Evolutionary conservation across 352 stramenopile genomes (phyloP).

Genomic region (Elongisporangium anandrum): DNA sequence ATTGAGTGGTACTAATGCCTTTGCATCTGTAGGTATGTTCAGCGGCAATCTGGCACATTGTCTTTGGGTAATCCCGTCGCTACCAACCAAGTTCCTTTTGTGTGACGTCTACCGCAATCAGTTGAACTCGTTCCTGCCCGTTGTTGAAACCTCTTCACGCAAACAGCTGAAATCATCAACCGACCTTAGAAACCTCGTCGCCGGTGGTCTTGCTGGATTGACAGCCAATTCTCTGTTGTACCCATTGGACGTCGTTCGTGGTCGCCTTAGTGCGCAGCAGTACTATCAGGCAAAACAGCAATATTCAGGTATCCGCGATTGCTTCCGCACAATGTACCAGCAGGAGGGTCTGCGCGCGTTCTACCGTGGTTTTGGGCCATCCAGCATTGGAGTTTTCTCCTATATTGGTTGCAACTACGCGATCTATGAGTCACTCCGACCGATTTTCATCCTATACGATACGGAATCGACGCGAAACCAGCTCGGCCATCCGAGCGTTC

Average conservation of each 20-base stretch:
- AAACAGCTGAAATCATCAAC: slow-evolving; percentile 15
- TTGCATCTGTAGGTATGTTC: slow-evolving; percentile 41
- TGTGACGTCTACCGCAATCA: slow-evolving; percentile 69
- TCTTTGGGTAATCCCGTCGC: slow-evolving; percentile 75
- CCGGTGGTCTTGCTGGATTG: slow-evolving; percentile 60
- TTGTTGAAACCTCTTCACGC: slow-evolving; percentile 1
- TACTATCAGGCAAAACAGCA: slow-evolving; percentile 35
- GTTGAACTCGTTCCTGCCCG: slow-evolving; percentile 20
- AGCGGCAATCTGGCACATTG: slow-evolving; percentile 80
- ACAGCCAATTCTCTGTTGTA: slow-evolving; percentile 72
- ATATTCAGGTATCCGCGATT: slow-evolving; percentile 49
- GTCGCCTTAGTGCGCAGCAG: slow-evolving; percentile 68
- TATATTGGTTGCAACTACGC: slow-evolving; percentile 86
- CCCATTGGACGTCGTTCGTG: slow-evolving; percentile 73
- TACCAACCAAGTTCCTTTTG: slow-evolving; percentile 75
- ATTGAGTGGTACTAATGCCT: background rate
- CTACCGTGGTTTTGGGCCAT: slow-evolving; percentile 67
- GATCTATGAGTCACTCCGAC: slow-evolving; percentile 81
- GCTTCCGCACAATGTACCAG: slow-evolving; percentile 39
- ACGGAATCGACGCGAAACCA: slow-evolving; percentile 43
- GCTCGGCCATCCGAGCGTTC: slow-evolving; percentile 62
- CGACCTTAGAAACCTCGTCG: slow-evolving; percentile 54
- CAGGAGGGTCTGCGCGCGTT: slow-evolving; percentile 54
- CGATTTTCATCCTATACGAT: slow-evolving; percentile 77
- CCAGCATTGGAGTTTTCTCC: slow-evolving; percentile 68